phyloP scores from a whole-genome alignment of 2,329 filamentous ascomycete species.

The Daldinia eschscholtzii region DNA sequence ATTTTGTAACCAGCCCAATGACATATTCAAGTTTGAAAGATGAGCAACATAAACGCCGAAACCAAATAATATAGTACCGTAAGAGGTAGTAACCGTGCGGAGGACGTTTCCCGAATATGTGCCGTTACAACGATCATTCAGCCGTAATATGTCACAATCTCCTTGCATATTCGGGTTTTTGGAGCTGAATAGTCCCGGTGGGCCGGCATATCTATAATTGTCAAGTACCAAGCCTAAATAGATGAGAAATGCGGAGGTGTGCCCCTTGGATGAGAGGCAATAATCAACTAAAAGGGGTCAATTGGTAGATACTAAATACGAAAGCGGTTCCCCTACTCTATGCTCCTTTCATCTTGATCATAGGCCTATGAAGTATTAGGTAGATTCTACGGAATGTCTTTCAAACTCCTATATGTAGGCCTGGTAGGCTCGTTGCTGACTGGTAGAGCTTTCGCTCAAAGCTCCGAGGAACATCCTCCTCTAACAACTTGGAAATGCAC shows the following conservation, averaged over 20 bases:
- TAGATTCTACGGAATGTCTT: constrained; percentile 21
- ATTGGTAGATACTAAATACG: constrained; percentile 8
- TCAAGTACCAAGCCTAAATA: constrained; percentile 31
- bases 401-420: constrained; percentile 22
- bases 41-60: not conserved
- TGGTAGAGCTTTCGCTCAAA: constrained; percentile 19
- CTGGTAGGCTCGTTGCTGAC: constrained; percentile 26
- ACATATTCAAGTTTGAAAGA: not conserved
- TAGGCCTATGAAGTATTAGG: constrained; percentile 1
- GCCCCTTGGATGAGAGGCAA: not conserved
- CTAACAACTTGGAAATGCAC: constrained; percentile 36
- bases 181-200: constrained; percentile 22
- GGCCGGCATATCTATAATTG: constrained; percentile 20
- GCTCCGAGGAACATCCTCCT: constrained; percentile 31
- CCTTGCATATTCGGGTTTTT: constrained; percentile 27
- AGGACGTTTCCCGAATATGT: constrained; percentile 10
- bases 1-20: no score
- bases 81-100: constrained; percentile 9
- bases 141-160: constrained; percentile 33
- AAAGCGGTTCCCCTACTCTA: constrained; percentile 10
- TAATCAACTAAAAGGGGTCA: constrained; percentile 21
- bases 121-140: constrained; percentile 25
- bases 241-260: constrained; percentile 26
- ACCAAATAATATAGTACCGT: constrained; percentile 2
- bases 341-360: constrained; percentile 8